Evolutionary conservation across 106 monocot species (phyloP).

Genomic region (Xerophyta viscosa): DNA sequence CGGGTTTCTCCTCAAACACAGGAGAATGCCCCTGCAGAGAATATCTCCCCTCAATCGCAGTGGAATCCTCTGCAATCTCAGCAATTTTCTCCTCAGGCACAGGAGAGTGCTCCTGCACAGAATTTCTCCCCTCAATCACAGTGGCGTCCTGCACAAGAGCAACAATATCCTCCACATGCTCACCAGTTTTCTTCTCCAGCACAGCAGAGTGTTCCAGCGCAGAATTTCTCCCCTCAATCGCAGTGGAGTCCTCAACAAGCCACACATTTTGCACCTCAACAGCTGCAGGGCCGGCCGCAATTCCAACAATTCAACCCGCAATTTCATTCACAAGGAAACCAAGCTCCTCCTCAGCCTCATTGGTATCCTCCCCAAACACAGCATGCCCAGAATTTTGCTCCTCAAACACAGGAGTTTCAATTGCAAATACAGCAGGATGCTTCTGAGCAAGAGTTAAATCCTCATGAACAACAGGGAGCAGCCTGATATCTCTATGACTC

Average conservation of each 20-base stretch:
- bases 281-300: too few relatives aligned
- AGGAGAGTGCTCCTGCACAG: neutral
- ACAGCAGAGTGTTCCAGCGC: neutral
- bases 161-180: neutral
- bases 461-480: conserved; percentile 6
- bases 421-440: neutral
- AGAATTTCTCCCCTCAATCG: too few relatives aligned
- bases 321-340: neutral
- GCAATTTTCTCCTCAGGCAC: neutral
- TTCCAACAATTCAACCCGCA: neutral
- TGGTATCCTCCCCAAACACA: neutral
- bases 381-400: neutral
- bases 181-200: neutral
- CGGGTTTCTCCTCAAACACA: neutral
- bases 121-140: neutral
- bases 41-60: too few relatives aligned
- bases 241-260: neutral
- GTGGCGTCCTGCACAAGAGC: neutral
- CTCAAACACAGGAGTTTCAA: neutral
- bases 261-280: neutral
- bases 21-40: neutral
- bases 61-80: too few relatives aligned
- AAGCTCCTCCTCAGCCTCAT: neutral
- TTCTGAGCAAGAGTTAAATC: conserved; percentile 2
- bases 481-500: neutral